phyloP scores from a whole-genome alignment of 1,139 yeast species.

The Yamadazyma taylorii region DNA sequence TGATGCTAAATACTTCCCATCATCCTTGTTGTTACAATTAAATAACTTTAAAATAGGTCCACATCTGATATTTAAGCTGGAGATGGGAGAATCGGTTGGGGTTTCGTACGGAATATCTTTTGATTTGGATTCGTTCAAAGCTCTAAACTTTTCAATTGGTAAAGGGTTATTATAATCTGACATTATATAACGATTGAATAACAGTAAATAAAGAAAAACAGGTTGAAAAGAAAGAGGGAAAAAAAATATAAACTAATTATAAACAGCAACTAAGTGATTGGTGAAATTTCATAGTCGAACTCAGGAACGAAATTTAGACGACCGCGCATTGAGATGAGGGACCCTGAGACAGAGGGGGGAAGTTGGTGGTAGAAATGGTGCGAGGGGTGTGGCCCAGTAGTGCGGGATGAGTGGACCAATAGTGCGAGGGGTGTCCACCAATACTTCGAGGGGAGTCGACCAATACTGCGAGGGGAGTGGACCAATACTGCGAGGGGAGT shows the following conservation, averaged over 20 bases:
- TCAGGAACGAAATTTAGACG: too few relatives aligned
- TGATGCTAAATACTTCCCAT: conserved; percentile 60
- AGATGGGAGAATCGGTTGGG: conserved; percentile 29
- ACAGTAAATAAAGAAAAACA: too few relatives aligned
- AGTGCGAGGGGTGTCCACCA: too few relatives aligned
- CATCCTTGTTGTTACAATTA: conserved; percentile 53
- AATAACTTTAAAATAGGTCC: conserved; percentile 77
- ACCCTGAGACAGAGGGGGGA: too few relatives aligned
- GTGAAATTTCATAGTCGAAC: not conserved
- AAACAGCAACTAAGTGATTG: conserved; percentile 2
- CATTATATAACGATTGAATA: not conserved
- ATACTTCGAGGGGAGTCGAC: too few relatives aligned
- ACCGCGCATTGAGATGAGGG: too few relatives aligned
- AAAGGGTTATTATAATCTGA: conserved; percentile 19
- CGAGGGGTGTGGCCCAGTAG: too few relatives aligned
- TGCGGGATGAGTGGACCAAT: too few relatives aligned
- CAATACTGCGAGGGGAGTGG: too few relatives aligned
- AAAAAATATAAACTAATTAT: not conserved
- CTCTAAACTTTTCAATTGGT: conserved; percentile 30
- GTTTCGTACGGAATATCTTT: conserved; percentile 26
- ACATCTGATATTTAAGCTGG: conserved; percentile 53
- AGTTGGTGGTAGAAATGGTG: too few relatives aligned
- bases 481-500: too few relatives aligned
- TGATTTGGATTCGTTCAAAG: conserved; percentile 25
- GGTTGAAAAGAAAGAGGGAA: not conserved